Percentiles rank a stretch among this genome's conserved stretches.
phyloP scores from a whole-genome alignment of 83 land plant species.

The Diphasiastrum complanatum region DNA sequence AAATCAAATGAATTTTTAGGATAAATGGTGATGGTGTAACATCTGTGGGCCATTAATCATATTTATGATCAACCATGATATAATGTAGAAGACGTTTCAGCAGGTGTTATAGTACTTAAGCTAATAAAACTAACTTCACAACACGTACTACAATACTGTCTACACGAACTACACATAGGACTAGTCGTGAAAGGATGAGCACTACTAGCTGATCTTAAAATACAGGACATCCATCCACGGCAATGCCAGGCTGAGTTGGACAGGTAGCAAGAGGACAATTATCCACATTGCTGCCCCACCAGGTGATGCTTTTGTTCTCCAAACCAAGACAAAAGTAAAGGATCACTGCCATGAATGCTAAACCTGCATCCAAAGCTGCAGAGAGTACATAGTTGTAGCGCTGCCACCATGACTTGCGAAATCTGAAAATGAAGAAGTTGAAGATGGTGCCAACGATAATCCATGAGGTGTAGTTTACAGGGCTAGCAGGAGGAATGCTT shows the following conservation, averaged over 20 bases:
- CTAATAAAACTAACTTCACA: too few species aligned
- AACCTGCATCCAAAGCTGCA: not conserved
- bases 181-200: too few species aligned
- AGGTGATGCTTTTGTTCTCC: not conserved
- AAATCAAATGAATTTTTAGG: too few species aligned
- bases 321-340: not conserved
- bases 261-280: not conserved
- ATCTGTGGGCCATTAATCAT: too few species aligned
- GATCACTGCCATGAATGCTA: not conserved
- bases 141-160: too few species aligned
- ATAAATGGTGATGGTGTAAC: too few species aligned
- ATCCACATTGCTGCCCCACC: not conserved
- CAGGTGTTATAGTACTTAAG: too few species aligned
- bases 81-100: too few species aligned
- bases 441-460: not conserved
- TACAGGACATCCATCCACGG: not conserved
- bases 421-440: not conserved
- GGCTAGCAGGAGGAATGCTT: not conserved
- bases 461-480: not conserved
- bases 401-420: not conserved
- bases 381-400: too few species aligned
- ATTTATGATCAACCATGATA: too few species aligned
- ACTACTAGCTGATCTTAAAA: too few species aligned
- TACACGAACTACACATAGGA: too few species aligned
- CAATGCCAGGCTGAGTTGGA: not conserved